phyloP scores from a whole-genome alignment of 2,329 filamentous ascomycete species.

The Fusarium sp. region DNA sequence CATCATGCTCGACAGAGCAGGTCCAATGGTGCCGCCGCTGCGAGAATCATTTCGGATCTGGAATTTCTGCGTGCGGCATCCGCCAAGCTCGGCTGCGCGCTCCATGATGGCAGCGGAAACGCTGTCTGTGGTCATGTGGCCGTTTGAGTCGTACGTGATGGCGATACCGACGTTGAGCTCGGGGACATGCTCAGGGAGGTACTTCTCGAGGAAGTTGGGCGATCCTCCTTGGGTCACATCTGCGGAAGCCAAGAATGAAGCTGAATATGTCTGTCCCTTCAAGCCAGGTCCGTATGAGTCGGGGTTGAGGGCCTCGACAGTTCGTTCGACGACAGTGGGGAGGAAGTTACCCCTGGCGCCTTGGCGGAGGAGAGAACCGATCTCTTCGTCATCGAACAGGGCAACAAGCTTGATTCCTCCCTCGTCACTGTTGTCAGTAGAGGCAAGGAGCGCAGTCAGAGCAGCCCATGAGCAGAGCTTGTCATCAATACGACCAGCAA shows the following conservation, averaged over 20 bases:
- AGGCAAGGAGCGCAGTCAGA: constrained; percentile 82
- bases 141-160: constrained; percentile 86
- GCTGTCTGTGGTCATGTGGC: constrained; percentile 95
- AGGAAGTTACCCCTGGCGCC: constrained; percentile 92
- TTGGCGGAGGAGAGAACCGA: constrained; percentile 90
- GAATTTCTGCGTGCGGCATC: constrained; percentile 83
- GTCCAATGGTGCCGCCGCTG: constrained; percentile 94
- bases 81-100: constrained; percentile 80
- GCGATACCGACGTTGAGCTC: constrained; percentile 89
- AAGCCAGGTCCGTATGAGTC: constrained; percentile 68
- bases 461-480: constrained; percentile 97
- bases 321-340: constrained; percentile 81
- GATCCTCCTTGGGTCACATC: constrained; percentile 96
- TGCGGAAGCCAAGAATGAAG: constrained; percentile 89
- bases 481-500: constrained; percentile 94
- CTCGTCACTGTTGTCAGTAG: constrained; percentile 67
- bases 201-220: constrained; percentile 89
- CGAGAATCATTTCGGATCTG: constrained; percentile 94
- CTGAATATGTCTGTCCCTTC: constrained; percentile 80
- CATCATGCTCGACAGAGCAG: constrained; percentile 83
- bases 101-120: constrained; percentile 85
- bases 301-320: constrained; percentile 76
- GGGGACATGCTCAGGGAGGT: constrained; percentile 87
- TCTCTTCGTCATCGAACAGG: constrained; percentile 98
- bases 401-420: constrained; percentile 88